Evolutionary conservation across 306 rosid genomes (phyloP), one percentile per base, ranked within the genome.

Genomic region (Prunus salicina): DNA sequence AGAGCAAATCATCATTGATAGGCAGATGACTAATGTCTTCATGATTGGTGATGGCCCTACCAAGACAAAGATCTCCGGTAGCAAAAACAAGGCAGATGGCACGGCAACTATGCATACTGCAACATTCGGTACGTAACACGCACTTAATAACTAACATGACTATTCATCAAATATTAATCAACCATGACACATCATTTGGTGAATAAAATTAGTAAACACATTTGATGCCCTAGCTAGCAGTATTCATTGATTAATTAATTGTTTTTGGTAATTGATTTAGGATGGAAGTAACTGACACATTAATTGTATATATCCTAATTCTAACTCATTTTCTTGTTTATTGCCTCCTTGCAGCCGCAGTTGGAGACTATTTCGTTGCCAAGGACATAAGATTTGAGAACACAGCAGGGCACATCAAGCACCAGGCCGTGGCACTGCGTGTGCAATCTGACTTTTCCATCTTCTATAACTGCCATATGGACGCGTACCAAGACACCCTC

Each of bases 11-110:
- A 6, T 6, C 4, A 4, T 90, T 2, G 14, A 24, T 3, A 72
- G 57, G 47, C 0, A 1, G 0, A 82, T 81, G 88, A 72, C 72
- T 7, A 15, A 45, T 53, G 77, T 88, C 50, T 73, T 77, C 4
- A 58, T 90, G 70, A 47, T 84, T 7, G 96, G 92, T 8, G 96
- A 90, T 64, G 91, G 96, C 22, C 88, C 96, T 3, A 74, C 61
- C 25, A 55, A 19, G 25, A 19, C 61, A 8, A 55, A 24, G 12
- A 55, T 55, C 61, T 5, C 25, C 3, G 61, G 12, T 8, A 55
- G 2, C 61, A 55, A 55, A n/a, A 55, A 8, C 61, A 2, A 55
- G 12, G 25, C 9, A n/a, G 61, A 55, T n/a, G 25, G 60, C 5
- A 19, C 24, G 25, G 10, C 8, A 19, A 53, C 60, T 19, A 53